Evolutionary conservation across 116 monocot genomes (phyloP), one percentile per base, ranked within the genome.

Genomic region (Cymodocea nodosa): DNA sequence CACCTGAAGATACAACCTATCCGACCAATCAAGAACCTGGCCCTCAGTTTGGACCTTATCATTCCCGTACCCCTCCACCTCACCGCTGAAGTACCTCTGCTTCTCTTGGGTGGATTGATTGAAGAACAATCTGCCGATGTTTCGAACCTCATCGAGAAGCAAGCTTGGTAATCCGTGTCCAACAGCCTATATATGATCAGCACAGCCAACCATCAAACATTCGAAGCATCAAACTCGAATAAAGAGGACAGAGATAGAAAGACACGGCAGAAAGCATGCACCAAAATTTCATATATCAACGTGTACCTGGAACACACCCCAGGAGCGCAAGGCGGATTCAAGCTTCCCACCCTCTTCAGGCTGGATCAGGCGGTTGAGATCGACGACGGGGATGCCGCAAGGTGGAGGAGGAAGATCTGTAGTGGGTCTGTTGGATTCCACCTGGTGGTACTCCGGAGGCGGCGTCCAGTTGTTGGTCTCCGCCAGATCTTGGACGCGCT

Each of bases 51-150:
- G 24, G 9, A 90, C 64, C 5, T 25, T 19, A 34, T 90, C 89
- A 20, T 76, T 83, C 24, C 89, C 85, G 52, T 90, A 90, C 22
- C 89, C 89, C 73, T 90, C 83, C 19, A 70, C 63, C 17, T 23
- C 70, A 24, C 71, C n/a, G 52, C 75, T 82, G 55, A 50, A 64
- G 51, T 74, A 74, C 35, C 54, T 73, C 44, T 64, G 69, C 52
- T 78, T 80, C 66, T 51, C 77, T 58, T 80, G 71, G 50, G 22
- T 35, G 18, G 80, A 64, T 63, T 79, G 83, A 22, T 69, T 14
- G 72, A 84, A 80, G 67, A 84, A 84, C 44, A 49, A 8, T 50
- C 50, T 71, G 7, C 56, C 61, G 44, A 66, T 4, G n/a, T 66
- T 58, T 13, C 51, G 71, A 16, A 84, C 51, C 37, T 77, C 75